Base-by-base conservation (phyloP, 257 asterid species). In the Hygrophila difformis region DNA sequence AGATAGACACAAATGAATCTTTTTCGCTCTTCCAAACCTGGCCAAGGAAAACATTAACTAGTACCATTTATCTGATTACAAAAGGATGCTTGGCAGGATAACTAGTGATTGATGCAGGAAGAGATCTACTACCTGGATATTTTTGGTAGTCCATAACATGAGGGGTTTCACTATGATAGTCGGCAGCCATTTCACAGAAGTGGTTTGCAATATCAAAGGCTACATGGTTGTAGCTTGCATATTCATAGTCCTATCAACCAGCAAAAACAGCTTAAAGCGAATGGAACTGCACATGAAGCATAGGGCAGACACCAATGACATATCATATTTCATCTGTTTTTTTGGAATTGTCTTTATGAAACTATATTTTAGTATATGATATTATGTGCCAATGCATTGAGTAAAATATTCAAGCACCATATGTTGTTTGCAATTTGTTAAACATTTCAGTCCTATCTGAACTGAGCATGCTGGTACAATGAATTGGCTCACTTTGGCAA, bases 181-280 rank as follows among this genome's bases (percentile, higher is more conserved):
- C 81, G 12, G 97, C 97, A 55, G 87, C 94, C 97, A 84, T 87
- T 77, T 87, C 97, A 31, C 95, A 87, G 55, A 87, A 87, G 64
- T 87, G 97, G 62, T 87, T 87, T 15, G 95, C 97, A 15, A 87
- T 65, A 59, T 87, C 97, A 63, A 57, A 87, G 42, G 97, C 94
- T 37, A 81, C 49, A 15, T 68, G 81, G 62, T 87, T 87, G 82
- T 84, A 87, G 67, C 93, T 69, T 14, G 97, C 86, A 39, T 87
- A 87, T 58, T 87, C 97, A 59, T 87, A 87, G 55, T 87, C 97
- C 94, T 81, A 65, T 10, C 34, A 50, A 51, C 24, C 39, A 58
- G 53, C 12, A 39, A 15, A 34, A 24, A n/a, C 11, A 44, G 56
- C 39, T 18, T 8, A 41, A 39, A 44, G 49, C 43, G 51, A 37